Conservation (phyloP, 306 rosid genomes). For the Dryas octopetala region DNA sequence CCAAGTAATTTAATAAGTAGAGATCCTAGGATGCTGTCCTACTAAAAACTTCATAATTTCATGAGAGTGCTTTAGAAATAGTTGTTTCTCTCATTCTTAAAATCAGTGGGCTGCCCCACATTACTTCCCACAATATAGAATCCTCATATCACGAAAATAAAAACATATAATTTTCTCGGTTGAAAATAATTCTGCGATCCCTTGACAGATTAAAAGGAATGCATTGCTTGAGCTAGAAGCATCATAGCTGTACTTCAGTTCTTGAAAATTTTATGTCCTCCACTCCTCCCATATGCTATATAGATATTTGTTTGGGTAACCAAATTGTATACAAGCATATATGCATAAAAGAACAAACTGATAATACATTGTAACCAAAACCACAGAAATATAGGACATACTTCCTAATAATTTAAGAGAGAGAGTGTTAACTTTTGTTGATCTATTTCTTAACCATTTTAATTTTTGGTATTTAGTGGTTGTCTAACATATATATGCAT, state of each 20-base stretch:
- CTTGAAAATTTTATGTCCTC: neutral
- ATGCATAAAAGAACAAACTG: too few species aligned
- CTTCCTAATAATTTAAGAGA: too few species aligned
- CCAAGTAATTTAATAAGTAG: too few species aligned
- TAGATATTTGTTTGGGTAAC: neutral
- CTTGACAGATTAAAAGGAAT: neutral
- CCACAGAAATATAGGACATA: too few species aligned
- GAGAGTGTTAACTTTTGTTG: too few species aligned
- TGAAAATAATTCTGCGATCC: constrained; percentile 5
- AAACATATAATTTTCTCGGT: neutral
- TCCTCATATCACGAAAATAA: constrained; percentile 8
- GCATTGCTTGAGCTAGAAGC: constrained; percentile 28
- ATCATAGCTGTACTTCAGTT: constrained; percentile 13
- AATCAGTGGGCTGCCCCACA: constrained; percentile 4
- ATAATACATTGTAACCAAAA: neutral
- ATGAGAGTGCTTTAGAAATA: too few species aligned
- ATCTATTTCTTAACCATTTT: too few species aligned
- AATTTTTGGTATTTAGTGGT: too few species aligned
- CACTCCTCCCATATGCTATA: neutral
- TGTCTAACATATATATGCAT: neutral
- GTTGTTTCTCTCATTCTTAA: neutral
- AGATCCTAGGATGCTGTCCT: too few species aligned
- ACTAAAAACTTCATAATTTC: too few species aligned
- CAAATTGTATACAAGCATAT: neutral
- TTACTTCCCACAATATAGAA: neutral